phyloP scores from a whole-genome alignment of 352 stramenopile species.

The Phytophthora ohioensis region DNA sequence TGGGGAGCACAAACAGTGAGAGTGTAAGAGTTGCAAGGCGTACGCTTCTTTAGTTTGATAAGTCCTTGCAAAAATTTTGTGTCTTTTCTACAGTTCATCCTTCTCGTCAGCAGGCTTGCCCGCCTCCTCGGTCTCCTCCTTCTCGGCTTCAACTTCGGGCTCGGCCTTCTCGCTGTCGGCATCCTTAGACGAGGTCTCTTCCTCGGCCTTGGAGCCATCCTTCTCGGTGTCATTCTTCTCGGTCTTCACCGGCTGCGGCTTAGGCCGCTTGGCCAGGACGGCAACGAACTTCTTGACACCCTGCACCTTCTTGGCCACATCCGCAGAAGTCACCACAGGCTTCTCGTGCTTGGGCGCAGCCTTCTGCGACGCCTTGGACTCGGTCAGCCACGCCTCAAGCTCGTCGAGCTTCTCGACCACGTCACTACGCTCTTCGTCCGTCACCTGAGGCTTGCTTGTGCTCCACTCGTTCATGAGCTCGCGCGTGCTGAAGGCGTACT shows the following conservation, averaged over 20 bases:
- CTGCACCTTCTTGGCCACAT: conserved; percentile 90
- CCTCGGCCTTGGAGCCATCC: conserved; percentile 42
- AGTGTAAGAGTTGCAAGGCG: conserved; percentile 29
- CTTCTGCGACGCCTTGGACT: conserved; percentile 71
- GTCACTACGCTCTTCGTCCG: conserved; percentile 91
- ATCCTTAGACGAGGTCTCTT: conserved; percentile 38
- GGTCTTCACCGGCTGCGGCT: conserved; percentile 60
- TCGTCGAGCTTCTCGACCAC: conserved; percentile 89
- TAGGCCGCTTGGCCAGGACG: conserved; percentile 83
- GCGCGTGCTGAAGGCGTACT: conserved; percentile 71
- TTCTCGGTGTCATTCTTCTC: conserved; percentile 52
- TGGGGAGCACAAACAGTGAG: conserved; percentile 5
- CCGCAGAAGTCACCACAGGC: conserved; percentile 86
- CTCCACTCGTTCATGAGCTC: conserved; percentile 73
- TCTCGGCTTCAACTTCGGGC: conserved; percentile 25
- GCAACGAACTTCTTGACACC: conserved; percentile 85
- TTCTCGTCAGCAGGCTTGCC: conserved; percentile 43
- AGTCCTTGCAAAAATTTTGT: conserved; percentile 28
- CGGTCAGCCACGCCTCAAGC: conserved; percentile 84
- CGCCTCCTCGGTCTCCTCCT: conserved; percentile 33
- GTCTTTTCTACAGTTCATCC: conserved; percentile 69
- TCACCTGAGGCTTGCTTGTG: conserved; percentile 83
- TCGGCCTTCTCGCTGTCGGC: conserved; percentile 39
- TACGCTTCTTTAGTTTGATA: conserved; percentile 39
- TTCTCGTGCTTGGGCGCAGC: conserved; percentile 75